phyloP scores from a whole-genome alignment of 2,329 filamentous ascomycete species.

The Paracorniculantispora psalliotae region DNA sequence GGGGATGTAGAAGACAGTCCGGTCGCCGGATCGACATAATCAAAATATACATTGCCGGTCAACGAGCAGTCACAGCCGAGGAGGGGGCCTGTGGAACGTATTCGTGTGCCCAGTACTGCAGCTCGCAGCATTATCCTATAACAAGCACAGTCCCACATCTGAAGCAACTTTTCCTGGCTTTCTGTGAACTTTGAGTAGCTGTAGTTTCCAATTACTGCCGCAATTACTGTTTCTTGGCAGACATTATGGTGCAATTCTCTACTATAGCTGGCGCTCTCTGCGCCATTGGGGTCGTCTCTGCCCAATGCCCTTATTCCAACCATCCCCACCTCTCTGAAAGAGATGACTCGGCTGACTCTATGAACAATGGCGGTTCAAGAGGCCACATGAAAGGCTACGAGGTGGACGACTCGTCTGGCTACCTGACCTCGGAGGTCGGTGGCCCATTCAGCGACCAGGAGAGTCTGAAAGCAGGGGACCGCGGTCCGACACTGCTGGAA shows the following conservation, averaged over 20 bases:
- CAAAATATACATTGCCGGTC: background rate
- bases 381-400: conserved; percentile 32
- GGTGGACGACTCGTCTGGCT: conserved; percentile 50
- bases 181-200: background rate
- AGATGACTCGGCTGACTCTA: conserved; percentile 5
- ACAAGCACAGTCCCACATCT: background rate
- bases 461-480: conserved; percentile 60
- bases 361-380: conserved; percentile 23
- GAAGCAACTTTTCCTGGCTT: background rate
- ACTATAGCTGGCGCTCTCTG: conserved; percentile 22
- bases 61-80: background rate
- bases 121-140: background rate
- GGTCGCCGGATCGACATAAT: background rate
- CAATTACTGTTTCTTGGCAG: too few species aligned
- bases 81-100: background rate
- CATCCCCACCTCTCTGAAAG: conserved; percentile 22
- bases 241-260: conserved; percentile 23
- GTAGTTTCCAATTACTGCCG: background rate
- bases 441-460: conserved; percentile 63
- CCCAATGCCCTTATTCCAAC: conserved; percentile 32
- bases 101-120: background rate
- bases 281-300: conserved; percentile 23
- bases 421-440: conserved; percentile 62
- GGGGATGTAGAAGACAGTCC: background rate
- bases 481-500: conserved; percentile 64